Evolutionary conservation across 176 grass and related monocot genomes (phyloP), one percentile per base, ranked within the genome.

Genomic region (Musa itinerans): DNA sequence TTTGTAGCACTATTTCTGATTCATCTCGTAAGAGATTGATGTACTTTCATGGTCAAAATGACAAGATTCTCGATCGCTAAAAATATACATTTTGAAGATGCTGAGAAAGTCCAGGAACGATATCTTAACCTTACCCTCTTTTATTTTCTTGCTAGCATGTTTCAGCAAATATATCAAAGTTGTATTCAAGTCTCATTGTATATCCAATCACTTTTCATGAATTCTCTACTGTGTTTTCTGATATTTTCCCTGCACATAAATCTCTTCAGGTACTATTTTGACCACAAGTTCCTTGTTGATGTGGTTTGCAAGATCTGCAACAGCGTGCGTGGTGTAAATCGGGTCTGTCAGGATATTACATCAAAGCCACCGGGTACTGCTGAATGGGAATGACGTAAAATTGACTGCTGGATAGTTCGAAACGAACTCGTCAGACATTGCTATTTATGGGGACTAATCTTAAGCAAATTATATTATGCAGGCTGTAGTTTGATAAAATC

Each of bases 301-400:
- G 92, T 96, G 78, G 86, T 89, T 21, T 78, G 81, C 22, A 92
- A 96, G 80, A 96, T 96, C 74, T 92, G 89, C 82, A 89, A 96
- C 58, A 96, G 79, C 13, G 92, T 92, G 48, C 80, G 89, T 10
- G 92, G 84, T 11, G 79, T 96, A 52, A 96, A 24, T 24, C 24
- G 24, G 24, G 24, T 24, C 63, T 81, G 78, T 67, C 69, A 87
- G 62, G 92, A 96, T 75, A 92, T 96, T 55, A 92, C 92, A 54
- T 83, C 86, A n/a, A 96, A 96, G 79, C 92, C 89, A 21, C 86
- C 92, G 23, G 92, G 86, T 0, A 96, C 92, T 1, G 92, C 92
- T 61, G 92, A 96, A 78, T 96, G 92, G 92, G 92, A 92, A 78
- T 92, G 26, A 75, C 21, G 8, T 8, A 24, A 23, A 34, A 24